Evolutionary conservation across 805 yeast species (phyloP), one percentile per base, ranked within the genome.

Genomic region (Metahyphopichia silvanorum): DNA sequence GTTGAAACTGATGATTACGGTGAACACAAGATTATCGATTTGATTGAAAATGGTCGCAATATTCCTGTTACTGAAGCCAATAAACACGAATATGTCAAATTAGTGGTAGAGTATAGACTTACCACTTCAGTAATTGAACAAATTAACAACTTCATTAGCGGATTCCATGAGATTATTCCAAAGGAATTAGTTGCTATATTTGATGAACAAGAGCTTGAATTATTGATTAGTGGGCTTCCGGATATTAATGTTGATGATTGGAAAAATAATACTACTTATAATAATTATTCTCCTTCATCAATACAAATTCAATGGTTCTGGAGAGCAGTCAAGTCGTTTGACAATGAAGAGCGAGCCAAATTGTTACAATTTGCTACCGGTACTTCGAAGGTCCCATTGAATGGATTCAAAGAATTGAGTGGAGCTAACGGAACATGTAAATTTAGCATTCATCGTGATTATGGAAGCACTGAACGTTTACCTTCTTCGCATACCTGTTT

Each of bases 401-500:
- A 85, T 49, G 99, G 99, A 2, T 93, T 93, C 55, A 82, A 84
- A 46, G 95, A 83, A 47, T 69, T 93, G 40, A 81, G 85, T 35
- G 96, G 98, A 13, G 86, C 88, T 41, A 78, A 79, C 50, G 97
- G 96, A 2, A 71, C 80, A 6, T 78, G 88, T 28, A 86, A 86
- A 51, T 93, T 93, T 60, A 80, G 85, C 40, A 86, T 93, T 37
- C 96, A 87, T 53, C 73, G 94, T 36, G 96, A 86, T 47, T 88
- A 84, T 57, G 95, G 95, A 1, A 62, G 83, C 8, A 76, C 79
- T 6, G 94, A 86, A 35, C 75, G 98, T 40, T 69, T 93, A 37
- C 99, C 99, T 2, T 81, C 95, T 0, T 86, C 97, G 0, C 98
- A 93, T 55, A 93, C 98, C 3, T 93, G 99, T 59, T 91, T 89